phyloP scores from a whole-genome alignment of 805 yeast genomes.

The Teunomyces aglyptinius region DNA sequence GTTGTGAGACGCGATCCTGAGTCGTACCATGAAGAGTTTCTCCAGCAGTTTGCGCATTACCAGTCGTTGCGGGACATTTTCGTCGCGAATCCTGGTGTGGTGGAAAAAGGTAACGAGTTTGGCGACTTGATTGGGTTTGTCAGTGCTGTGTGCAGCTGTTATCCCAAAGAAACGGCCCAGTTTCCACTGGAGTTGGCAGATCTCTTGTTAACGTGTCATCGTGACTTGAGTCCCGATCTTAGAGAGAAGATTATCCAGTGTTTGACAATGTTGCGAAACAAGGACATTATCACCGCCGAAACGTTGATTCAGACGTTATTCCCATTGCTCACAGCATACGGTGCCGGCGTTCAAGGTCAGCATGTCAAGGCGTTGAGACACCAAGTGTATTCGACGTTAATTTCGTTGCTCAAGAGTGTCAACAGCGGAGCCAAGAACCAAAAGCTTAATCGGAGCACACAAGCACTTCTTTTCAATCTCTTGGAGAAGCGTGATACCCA shows the following conservation, averaged over 20 bases:
- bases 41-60: constrained; percentile 90
- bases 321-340: constrained; percentile 74
- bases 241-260: constrained; percentile 91
- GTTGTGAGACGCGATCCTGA: constrained; percentile 91
- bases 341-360: constrained; percentile 46
- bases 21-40: constrained; percentile 90
- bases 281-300: constrained; percentile 76
- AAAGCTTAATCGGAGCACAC: constrained; percentile 84
- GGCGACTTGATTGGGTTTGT: constrained; percentile 86
- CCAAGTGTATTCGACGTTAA: constrained; percentile 76
- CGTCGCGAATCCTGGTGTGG: constrained; percentile 60
- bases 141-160: constrained; percentile 87
- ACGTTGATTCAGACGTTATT: constrained; percentile 79
- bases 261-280: constrained; percentile 86
- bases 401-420: constrained; percentile 74
- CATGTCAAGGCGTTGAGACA: constrained; percentile 81
- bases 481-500: constrained; percentile 73
- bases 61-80: constrained; percentile 87
- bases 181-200: constrained; percentile 80
- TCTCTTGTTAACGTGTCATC: constrained; percentile 71
- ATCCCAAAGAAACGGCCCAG: constrained; percentile 79
- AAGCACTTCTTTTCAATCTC: constrained; percentile 85
- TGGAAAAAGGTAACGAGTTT: constrained; percentile 64
- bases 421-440: constrained; percentile 90
- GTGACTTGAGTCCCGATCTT: constrained; percentile 76